Evolutionary conservation across 768 basidiomycete genomes (phyloP), one percentile per base, ranked within the genome.

Genomic region (Lentinula raphanica): DNA sequence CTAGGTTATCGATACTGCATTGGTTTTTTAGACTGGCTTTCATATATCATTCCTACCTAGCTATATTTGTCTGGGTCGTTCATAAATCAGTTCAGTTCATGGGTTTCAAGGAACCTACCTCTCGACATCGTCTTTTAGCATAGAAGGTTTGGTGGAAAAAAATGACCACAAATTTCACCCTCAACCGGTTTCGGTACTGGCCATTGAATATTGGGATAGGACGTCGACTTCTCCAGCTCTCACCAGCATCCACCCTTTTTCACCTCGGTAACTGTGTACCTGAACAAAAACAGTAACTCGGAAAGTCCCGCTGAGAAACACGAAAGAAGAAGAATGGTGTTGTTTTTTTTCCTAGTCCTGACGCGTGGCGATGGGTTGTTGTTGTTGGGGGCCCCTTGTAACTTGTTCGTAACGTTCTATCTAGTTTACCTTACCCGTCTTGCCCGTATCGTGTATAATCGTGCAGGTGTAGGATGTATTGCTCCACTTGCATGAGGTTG

Each of bases 401-500:
- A n/a, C n/a, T n/a, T n/a, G n/a, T n/a, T 35, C 13, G n/a, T 39
- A 17, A 39, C 38, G 38, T 13, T 15, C 38, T 39, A 17, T 15
- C 42, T 23, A 44, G 19, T 44, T 44, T 12, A 21, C 12, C 21
- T 44, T 44, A 9, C 42, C 42, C 42, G 21, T 23, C 21, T 44
- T 44, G 42, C 42, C 42, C 42, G 42, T 44, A 44, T 44, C 42
- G 42, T 44, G 21, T 39, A 39, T 15, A n/a, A n/a, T 39, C 32
- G 5, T 35, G 13, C 6, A 35, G 48, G 17, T 29, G n/a, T n/a
- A 28, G 27, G 48, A 49, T 32, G 21, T 21, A 31, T 50, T 50
- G 51, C 54, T 56, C 54, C 54, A 56, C 54, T 45, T 45, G 21
- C 54, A 56, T 36, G 45, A 56, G 54, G 54, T 48, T 56, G 54